Percentiles rank a stretch among this genome's conserved stretches.
Conservation (phyloP, 2,329 filamentous ascomycete species). For the Lithohypha guttulata region DNA sequence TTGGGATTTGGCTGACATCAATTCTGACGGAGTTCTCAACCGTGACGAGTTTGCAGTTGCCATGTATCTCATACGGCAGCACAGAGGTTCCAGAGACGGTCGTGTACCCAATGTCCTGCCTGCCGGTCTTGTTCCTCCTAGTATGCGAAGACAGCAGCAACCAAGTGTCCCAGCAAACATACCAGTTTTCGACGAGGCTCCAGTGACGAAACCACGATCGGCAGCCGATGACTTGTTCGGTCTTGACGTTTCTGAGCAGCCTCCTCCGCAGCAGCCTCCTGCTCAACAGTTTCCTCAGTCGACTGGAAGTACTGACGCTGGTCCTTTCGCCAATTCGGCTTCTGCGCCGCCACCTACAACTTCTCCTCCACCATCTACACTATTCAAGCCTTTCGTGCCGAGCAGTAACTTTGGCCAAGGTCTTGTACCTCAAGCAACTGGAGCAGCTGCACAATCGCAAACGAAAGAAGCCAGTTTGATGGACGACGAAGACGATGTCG, state of each 20-base stretch:
- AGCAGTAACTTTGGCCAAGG: constrained; percentile 85
- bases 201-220: constrained; percentile 53
- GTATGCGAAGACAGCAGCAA: constrained; percentile 53
- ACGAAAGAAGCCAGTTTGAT: constrained; percentile 51
- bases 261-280: constrained; percentile 37
- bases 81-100: constrained; percentile 60
- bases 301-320: constrained; percentile 57
- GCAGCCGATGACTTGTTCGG: constrained; percentile 91
- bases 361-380: constrained; percentile 29
- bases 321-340: constrained; percentile 45
- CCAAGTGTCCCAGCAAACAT: constrained; percentile 33
- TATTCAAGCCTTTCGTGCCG: constrained; percentile 84
- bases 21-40: constrained; percentile 73
- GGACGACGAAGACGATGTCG: constrained; percentile 79
- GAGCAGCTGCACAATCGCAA: constrained; percentile 35
- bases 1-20: constrained; percentile 94
- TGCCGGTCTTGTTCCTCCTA: constrained; percentile 72
- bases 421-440: constrained; percentile 65
- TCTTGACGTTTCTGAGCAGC: constrained; percentile 60
- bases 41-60: constrained; percentile 92
- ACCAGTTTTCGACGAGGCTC: constrained; percentile 34
- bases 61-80: constrained; percentile 92
- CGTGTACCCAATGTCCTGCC: constrained; percentile 66
- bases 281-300: constrained; percentile 52
- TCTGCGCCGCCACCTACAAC: constrained; percentile 32